Base-by-base conservation (phyloP, 805 yeast genomes). In the Starmera quercuum region DNA sequence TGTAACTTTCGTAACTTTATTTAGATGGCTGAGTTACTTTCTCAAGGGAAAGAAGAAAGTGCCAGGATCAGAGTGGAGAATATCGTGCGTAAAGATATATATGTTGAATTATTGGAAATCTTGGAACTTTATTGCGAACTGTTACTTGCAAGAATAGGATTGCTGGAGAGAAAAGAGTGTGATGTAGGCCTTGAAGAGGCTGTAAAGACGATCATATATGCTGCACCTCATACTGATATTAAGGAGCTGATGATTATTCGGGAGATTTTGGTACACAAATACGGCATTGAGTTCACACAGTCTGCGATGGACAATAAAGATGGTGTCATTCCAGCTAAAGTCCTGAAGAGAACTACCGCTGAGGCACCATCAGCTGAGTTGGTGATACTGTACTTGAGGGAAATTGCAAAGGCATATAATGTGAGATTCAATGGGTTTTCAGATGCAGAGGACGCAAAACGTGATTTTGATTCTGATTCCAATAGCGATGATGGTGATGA, bases 1-100 rank as follows among this genome's bases (percentile, higher is more conserved):
- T n/a, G n/a, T n/a, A n/a, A n/a, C n/a, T n/a, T 7, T 2, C 13
- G 4, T 10, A n/a, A 10, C 5, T 20, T 12, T 30, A 16, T 32
- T 62, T 88, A 38, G 69, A 66, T 34, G 71, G 94, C 95, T 2
- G 87, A 82, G 31, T 60, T 85, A 9, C 61, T 86, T 33, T 63
- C 69, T 7, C 66, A 64, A 28, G 86, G 85, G 6, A 85, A 83
- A 49, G 88, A 84, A 41, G 78, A 80, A 32, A 83, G 87, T 46
- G 95, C 95, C 9, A 71, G 71, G 36, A 85, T 85, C 36, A 59
- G 95, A 32, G 90, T 84, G 4, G 96, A 86, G 53, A 82, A 83
- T 46, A 73, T 86, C 36, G 83, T 87, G 21, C 68, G 88, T 23
- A 90, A 84, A 44, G 96, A 86, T 50, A 73, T 83, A 21, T 74